Conservation (phyloP, 345 rosid species). For the Acer negundo region DNA sequence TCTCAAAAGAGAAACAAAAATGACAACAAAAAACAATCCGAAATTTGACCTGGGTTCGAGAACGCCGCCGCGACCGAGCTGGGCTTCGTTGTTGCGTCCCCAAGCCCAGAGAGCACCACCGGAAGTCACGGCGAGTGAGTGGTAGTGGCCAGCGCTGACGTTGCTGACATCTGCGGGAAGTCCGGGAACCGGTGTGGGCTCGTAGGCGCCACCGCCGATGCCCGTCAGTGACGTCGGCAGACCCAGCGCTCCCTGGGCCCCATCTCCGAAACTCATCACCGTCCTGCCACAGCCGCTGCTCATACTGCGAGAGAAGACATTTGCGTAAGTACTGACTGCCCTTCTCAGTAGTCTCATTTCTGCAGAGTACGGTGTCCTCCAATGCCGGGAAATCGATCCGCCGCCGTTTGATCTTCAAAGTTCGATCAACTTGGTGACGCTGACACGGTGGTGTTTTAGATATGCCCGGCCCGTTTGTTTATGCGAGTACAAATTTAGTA, state of each 20-base stretch:
- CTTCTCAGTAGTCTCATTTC: conserved; percentile 1
- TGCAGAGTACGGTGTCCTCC: not conserved
- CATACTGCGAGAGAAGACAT: conserved; percentile 10
- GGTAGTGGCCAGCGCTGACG: conserved; percentile 79
- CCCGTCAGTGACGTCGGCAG: conserved; percentile 52
- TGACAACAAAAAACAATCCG: not conserved
- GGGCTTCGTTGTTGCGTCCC: conserved; percentile 87
- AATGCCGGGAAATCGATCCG: not conserved
- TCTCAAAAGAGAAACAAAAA: too few relatives aligned
- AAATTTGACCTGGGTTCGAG: conserved; percentile 40
- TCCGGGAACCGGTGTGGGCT: conserved; percentile 53
- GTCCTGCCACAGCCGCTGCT: conserved; percentile 29
- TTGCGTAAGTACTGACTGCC: not conserved
- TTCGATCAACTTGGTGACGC: not conserved
- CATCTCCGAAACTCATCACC: conserved; percentile 93
- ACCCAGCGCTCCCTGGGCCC: conserved; percentile 80
- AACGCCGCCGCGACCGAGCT: conserved; percentile 61
- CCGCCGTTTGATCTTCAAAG: not conserved
- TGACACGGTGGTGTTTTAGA: not conserved
- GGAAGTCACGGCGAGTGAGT: conserved; percentile 86
- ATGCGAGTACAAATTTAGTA: not conserved
- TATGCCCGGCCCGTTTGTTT: not conserved
- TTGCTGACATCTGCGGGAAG: conserved; percentile 59
- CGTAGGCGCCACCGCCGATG: conserved; percentile 65
- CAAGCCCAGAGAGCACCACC: conserved; percentile 79